Percentiles rank a stretch among this genome's conserved stretches.
Evolutionary conservation across 768 basidiomycete species (phyloP).

Genomic region (Kwoniella pini): DNA sequence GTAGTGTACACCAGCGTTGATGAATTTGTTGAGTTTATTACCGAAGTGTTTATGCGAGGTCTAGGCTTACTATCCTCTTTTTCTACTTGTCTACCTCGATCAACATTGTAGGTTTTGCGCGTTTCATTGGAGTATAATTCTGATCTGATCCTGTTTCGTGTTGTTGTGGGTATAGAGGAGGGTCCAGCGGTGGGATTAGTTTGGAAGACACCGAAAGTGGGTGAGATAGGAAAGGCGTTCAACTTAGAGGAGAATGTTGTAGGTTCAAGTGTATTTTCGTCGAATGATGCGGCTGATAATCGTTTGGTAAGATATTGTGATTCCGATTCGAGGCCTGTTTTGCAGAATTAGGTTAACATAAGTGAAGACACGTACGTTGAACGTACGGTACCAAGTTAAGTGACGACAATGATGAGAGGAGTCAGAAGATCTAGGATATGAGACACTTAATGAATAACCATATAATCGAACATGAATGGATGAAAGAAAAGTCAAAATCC

Average conservation of each 20-base stretch:
- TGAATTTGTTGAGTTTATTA: neutral
- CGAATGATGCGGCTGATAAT: conserved; percentile 26
- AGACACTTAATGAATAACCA: no score
- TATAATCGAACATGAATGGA: no score
- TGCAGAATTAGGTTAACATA: neutral
- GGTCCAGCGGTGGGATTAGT: no score
- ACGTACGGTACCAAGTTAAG: neutral
- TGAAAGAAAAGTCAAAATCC: no score
- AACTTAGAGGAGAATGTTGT: neutral
- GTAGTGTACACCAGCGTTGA: neutral
- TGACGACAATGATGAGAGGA: neutral
- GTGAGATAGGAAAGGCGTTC: conserved; percentile 3
- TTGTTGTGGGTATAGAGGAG: neutral
- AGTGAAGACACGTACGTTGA: neutral
- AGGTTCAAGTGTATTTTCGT: neutral
- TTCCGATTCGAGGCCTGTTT: conserved; percentile 31
- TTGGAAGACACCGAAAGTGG: conserved; percentile 12
- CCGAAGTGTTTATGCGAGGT: neutral
- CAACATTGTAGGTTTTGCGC: neutral
- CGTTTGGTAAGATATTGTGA: conserved; percentile 35
- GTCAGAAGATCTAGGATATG: no score
- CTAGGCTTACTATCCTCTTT: neutral
- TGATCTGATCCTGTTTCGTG: conserved; percentile 8
- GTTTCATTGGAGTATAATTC: neutral
- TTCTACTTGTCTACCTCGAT: neutral